These are phyloP conservation scores for Stephanodiscus minutulus DNA, from an alignment of 108 stramenopile genomes.

Conservation along the genomic window DNA sequence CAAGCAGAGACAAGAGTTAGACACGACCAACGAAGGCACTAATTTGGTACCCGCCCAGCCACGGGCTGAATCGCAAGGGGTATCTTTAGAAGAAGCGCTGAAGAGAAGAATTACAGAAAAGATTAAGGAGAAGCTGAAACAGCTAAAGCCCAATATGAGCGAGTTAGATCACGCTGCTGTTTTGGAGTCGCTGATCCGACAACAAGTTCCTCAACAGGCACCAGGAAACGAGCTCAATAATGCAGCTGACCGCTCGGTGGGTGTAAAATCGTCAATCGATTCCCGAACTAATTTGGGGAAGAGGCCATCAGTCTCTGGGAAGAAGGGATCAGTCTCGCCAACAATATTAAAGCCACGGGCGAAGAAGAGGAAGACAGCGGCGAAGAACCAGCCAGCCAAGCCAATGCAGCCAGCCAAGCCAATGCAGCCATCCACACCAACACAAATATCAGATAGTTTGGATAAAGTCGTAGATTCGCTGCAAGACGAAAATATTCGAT, in stretches of 20 bases:
- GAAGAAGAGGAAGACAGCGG: neutral
- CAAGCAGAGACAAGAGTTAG: neutral
- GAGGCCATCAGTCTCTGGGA: too few species aligned
- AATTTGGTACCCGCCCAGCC: neutral
- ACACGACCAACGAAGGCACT: neutral
- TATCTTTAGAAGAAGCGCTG: neutral
- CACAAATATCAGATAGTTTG: neutral
- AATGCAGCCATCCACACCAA: too few species aligned
- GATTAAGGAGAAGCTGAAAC: neutral
- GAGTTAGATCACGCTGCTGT: neutral
- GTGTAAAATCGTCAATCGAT: too few species aligned
- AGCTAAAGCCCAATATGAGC: conserved; percentile 2
- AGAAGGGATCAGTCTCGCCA: neutral
- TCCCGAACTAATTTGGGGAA: too few species aligned
- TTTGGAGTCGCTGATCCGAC: neutral
- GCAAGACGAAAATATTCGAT: neutral
- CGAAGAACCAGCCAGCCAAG: neutral
- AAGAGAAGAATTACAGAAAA: neutral
- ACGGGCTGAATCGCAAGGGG: neutral
- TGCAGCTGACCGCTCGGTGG: too few species aligned
- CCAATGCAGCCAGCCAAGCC: too few species aligned
- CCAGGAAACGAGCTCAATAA: neutral
- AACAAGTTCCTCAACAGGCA: neutral
- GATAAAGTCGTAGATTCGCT: neutral
- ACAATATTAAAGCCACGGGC: neutral